A percentile compares a stretch with the other conserved stretches of the same genome.
Evolutionary conservation across 106 monocot species (phyloP).

Genomic region (Narthecium ossifragum): DNA sequence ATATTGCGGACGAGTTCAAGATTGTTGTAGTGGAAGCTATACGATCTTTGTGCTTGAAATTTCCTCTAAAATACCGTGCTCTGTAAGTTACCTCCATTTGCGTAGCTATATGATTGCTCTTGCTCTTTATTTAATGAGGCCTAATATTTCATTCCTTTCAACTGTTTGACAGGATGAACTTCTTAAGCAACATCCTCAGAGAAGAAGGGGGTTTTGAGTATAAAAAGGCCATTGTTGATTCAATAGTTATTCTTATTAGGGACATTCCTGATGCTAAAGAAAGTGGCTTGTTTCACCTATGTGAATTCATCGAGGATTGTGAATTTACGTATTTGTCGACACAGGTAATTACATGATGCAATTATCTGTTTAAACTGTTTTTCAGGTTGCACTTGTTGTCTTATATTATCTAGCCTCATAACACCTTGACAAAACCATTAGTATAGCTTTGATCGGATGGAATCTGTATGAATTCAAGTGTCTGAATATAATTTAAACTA

Average conservation of each 20-base stretch:
- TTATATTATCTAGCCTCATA: too few relatives aligned
- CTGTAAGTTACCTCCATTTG: constrained; percentile 41
- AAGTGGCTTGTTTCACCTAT: constrained; percentile 91
- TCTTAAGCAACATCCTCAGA: constrained; percentile 97
- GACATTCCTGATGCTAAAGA: constrained; percentile 99
- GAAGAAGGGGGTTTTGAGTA: constrained; percentile 99
- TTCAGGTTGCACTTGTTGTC: too few relatives aligned
- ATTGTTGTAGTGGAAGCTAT: constrained; percentile 99
- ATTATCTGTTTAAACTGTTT: not conserved
- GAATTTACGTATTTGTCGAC: constrained; percentile 98
- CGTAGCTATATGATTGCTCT: not conserved
- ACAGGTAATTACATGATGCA: constrained; percentile 47
- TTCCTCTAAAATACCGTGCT: constrained; percentile 94
- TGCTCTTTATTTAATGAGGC: not conserved
- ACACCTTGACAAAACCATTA: too few relatives aligned
- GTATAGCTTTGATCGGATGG: too few relatives aligned
- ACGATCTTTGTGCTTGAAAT: constrained; percentile 91
- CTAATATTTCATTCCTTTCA: not conserved
- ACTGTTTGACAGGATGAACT: constrained; percentile 79
- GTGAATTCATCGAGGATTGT: constrained; percentile 99
- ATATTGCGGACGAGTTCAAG: constrained; percentile 99
- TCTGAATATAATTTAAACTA: too few relatives aligned
- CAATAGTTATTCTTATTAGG: constrained; percentile 90
- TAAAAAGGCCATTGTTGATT: constrained; percentile 98
- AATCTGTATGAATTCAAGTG: too few relatives aligned